Evolutionary conservation across 2,329 filamentous ascomycete species (phyloP), one percentile per base, ranked within the genome.

Genomic region (Colletotrichum sp.): DNA sequence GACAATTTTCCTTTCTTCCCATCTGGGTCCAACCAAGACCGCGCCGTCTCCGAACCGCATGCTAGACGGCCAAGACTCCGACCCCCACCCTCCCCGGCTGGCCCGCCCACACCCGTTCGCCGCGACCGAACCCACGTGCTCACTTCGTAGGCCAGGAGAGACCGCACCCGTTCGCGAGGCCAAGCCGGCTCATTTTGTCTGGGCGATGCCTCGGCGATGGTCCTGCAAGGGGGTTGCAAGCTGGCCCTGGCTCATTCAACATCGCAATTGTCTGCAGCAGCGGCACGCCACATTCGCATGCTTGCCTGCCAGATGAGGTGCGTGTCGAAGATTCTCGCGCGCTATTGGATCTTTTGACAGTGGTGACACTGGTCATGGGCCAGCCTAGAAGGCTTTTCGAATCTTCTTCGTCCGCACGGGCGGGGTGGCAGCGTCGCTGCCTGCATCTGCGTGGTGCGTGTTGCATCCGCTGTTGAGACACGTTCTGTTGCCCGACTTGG

Each of bases 71-170:
- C 63, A 57, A 27, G 38, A 16, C 27, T 1, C 4, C 33, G 43
- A 27, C 21, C 62, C 68, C 68, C 68, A 62, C 71, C 33, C 8
- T 8, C 29, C 29, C 29, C 68, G 62, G 68, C 62, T 62, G 54
- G n/a, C 31, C 71, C 55, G 24, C 51, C 67, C 43, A 21, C 68
- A 62, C 33, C 55, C 43, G 61, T 47, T 62, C 34, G 54, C 67
- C 38, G 61, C 38, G 31, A 8, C 62, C 68, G 71, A 71, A 24
- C 57, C 71, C 71, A 73, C 71, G 71, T 73, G 71, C 71, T 73
- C 18, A 16, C 47, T 71, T 69, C 68, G 62, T 71, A 71, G 71
- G 71, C 62, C 62, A 71, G 68, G 71, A 73, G 68, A 61, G 29
- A 29, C 43, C 54, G 36, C 65, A 27, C 47, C 47, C 9, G 16